Conservation (phyloP, 352 stramenopile genomes). For the Albugo candida region DNA sequence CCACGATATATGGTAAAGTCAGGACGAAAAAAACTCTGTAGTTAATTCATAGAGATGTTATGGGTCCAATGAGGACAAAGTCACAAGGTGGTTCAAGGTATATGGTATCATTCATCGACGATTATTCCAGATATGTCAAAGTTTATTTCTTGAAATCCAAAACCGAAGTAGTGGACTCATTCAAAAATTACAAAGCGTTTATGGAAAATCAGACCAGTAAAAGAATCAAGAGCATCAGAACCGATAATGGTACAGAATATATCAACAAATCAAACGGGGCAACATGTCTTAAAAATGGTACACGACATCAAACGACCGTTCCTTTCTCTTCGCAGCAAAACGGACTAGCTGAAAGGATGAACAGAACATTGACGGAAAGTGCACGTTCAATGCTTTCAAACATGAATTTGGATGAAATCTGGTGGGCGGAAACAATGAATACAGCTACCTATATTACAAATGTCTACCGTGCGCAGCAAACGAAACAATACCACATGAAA, state of each 20-base stretch:
- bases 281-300: constrained; percentile 5
- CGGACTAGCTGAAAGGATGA: constrained; percentile 13
- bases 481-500: constrained; percentile 3
- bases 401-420: constrained; percentile 7
- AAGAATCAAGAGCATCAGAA: constrained; percentile 10
- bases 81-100: constrained; percentile 1
- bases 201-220: constrained; percentile 10
- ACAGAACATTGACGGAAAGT: constrained; percentile 12
- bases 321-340: constrained; percentile 17
- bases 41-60: background rate
- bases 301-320: constrained; percentile 11
- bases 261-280: constrained; percentile 8
- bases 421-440: constrained; percentile 14
- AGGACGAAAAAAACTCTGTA: background rate
- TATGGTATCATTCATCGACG: constrained; percentile 7
- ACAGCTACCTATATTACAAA: constrained; percentile 15
- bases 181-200: constrained; percentile 3
- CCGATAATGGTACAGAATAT: constrained; percentile 17
- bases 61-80: background rate
- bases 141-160: constrained; percentile 12
- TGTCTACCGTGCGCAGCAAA: background rate
- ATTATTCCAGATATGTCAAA: constrained; percentile 7
- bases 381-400: constrained; percentile 12
- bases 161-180: constrained; percentile 5
- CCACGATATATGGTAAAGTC: background rate